Evolutionary conservation across 129 eudicot genomes (phyloP).

Genomic region (Chrysanthemum makinoi): DNA sequence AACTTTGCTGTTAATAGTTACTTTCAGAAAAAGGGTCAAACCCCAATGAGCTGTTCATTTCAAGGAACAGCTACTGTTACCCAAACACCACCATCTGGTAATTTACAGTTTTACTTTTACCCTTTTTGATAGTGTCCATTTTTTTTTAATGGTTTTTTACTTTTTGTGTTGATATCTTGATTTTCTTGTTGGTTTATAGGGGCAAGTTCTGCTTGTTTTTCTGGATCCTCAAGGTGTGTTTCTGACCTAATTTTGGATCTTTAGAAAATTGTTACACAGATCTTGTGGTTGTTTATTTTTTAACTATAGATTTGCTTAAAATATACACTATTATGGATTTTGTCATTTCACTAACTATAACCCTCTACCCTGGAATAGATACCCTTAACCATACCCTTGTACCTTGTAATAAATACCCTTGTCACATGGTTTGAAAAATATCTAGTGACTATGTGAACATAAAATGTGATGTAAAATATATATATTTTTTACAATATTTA

Average conservation of each 20-base stretch:
- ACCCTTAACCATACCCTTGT: no score
- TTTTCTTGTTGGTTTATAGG: constrained; percentile 36
- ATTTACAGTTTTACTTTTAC: constrained; percentile 24
- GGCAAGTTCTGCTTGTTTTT: constrained; percentile 48
- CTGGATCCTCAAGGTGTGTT: constrained; percentile 55
- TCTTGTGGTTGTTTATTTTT: constrained; percentile 15
- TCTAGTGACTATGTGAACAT: no score
- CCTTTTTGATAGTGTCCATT: constrained; percentile 13
- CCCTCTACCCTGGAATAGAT: no score
- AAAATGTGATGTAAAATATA: no score
- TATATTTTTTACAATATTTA: no score
- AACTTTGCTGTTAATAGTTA: constrained; percentile 74
- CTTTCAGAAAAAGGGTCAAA: constrained; percentile 58
- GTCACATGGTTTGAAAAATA: no score
- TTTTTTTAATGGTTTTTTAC: not conserved
- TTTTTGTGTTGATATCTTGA: not conserved
- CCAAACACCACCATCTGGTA: constrained; percentile 35
- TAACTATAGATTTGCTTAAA: no score
- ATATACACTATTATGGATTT: no score
- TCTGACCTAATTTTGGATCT: not conserved
- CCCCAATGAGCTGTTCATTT: constrained; percentile 46
- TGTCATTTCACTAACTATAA: no score
- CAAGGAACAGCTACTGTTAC: constrained; percentile 43
- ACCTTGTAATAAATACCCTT: no score
- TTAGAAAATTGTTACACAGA: constrained; percentile 24